These are phyloP conservation scores for Aspergillus sp. DNA, from an alignment of 2,329 filamentous ascomycete species.

Conservation along the genomic window DNA sequence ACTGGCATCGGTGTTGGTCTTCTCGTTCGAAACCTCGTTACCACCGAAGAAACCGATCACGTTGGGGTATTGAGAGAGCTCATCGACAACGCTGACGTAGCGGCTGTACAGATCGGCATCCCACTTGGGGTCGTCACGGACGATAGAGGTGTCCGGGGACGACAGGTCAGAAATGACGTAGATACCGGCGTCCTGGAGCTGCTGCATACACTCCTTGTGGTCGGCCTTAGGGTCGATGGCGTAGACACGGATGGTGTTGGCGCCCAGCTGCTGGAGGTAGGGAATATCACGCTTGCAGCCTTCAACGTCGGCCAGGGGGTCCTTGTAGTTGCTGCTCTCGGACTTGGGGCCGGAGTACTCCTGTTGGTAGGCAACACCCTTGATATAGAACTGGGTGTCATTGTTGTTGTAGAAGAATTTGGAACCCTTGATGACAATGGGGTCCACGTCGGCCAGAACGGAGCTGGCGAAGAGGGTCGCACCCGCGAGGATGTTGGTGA, in stretches of 20 bases:
- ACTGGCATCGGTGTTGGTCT: slow-evolving; percentile 77
- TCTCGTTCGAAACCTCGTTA: slow-evolving; percentile 87
- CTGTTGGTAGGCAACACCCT: slow-evolving; percentile 62
- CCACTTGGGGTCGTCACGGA: slow-evolving; percentile 71
- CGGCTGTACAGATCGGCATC: slow-evolving; percentile 65
- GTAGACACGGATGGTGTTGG: slow-evolving; percentile 90
- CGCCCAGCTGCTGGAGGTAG: slow-evolving; percentile 64
- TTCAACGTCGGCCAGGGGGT: slow-evolving; percentile 66
- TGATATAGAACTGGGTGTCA: slow-evolving; percentile 54
- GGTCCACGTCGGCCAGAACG: slow-evolving; percentile 46
- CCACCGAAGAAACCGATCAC: slow-evolving; percentile 93
- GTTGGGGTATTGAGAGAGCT: slow-evolving; percentile 72
- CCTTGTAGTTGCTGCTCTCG: slow-evolving; percentile 54
- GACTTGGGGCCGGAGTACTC: slow-evolving; percentile 52
- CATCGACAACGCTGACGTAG: slow-evolving; percentile 75
- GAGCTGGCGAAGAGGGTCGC: slow-evolving; percentile 42
- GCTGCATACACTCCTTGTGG: slow-evolving; percentile 73
- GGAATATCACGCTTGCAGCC: slow-evolving; percentile 77
- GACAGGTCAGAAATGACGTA: slow-evolving; percentile 88
- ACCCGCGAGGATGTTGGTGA: slow-evolving; percentile 39
- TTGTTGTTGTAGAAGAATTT: slow-evolving; percentile 84
- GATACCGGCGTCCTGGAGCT: slow-evolving; percentile 74
- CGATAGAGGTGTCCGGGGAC: slow-evolving; percentile 72
- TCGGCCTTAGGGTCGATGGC: slow-evolving; percentile 71
- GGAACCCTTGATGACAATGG: slow-evolving; percentile 59